phyloP scores from a whole-genome alignment of 2,329 filamentous ascomycete genomes.

The Talaromyces sp. region DNA sequence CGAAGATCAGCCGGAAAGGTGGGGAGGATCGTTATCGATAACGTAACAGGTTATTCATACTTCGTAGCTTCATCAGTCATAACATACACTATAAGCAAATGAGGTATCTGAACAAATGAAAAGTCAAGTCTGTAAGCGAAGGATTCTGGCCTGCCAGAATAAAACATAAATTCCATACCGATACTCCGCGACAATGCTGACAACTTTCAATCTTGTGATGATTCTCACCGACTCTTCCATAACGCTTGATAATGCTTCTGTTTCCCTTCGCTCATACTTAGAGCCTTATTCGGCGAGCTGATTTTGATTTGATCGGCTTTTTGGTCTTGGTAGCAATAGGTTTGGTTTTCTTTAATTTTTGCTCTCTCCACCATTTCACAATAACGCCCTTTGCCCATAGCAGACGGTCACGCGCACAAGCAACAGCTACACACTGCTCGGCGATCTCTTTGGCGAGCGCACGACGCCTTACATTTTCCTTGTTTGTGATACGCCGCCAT shows the following conservation, averaged over 20 bases:
- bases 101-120: slow-evolving; percentile 6
- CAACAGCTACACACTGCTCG: slow-evolving; percentile 46
- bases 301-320: not conserved
- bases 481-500: slow-evolving; percentile 41
- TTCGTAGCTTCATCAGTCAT: not conserved
- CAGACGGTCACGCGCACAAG: slow-evolving; percentile 43
- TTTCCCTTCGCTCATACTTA: not conserved
- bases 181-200: not conserved
- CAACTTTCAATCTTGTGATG: not conserved
- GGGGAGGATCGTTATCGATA: not conserved
- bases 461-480: slow-evolving; percentile 23
- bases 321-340: not conserved
- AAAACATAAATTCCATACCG: not conserved
- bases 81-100: not conserved
- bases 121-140: not conserved
- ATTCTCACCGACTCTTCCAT: not conserved
- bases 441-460: slow-evolving; percentile 28
- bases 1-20: not conserved
- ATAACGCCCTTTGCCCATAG: slow-evolving; percentile 38
- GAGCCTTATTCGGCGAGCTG: not conserved
- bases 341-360: slow-evolving; percentile 23
- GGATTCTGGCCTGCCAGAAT: not conserved
- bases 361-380: slow-evolving; percentile 33
- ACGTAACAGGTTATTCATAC: not conserved
- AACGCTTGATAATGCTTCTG: not conserved